Evolutionary conservation across 208 protist species (phyloP), one percentile per base, ranked within the genome.

Genomic region (Phytomonas serpens): DNA sequence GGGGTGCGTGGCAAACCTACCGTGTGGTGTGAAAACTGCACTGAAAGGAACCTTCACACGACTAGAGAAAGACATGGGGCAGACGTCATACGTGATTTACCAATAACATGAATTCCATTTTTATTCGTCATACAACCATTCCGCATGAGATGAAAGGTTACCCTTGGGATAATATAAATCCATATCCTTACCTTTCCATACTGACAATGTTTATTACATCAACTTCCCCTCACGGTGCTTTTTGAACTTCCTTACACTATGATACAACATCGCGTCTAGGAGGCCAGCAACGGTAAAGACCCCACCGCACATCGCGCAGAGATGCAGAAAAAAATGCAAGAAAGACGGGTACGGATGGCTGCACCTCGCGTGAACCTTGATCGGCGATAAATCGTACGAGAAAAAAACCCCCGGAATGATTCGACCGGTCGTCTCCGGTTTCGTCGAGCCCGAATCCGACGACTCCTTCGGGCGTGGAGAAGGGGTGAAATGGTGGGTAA

Each of bases 371-470:
- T 84, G 78, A 30, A 93, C 86, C 27, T 81, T 77, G 64, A 97
- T 92, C 51, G 93, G 89, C 6, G 86, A 92, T 29, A 97, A 71
- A 69, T 97, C 93, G 74, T 96, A 97, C 66, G 83, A 84, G 29
- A 97, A 85, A 74, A 94, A 97, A 23, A 97, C 86, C 29, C 90
- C 90, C 19, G 87, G 83, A 30, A 89, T 70, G 57, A 90, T 47
- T n/a, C 68, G 30, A 23, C 69, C 62, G 27, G 31, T 47, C 61
- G 47, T 34, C 16, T 42, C 37, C 62, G 30, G 36, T 37, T 30
- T 31, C 52, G 47, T 5, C 37, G n/a, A 30, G 30, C n/a, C 40
- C 33, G 36, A 29, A 61, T 57, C 64, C 31, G 30, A 32, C 10
- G 47, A 29, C 61, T 61, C 29, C 37, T 62, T 57, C 62, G 76